Evolutionary conservation across 2,329 filamentous ascomycete species (phyloP), one percentile per base, ranked within the genome.

Genomic region (Penicillium verrucosum): DNA sequence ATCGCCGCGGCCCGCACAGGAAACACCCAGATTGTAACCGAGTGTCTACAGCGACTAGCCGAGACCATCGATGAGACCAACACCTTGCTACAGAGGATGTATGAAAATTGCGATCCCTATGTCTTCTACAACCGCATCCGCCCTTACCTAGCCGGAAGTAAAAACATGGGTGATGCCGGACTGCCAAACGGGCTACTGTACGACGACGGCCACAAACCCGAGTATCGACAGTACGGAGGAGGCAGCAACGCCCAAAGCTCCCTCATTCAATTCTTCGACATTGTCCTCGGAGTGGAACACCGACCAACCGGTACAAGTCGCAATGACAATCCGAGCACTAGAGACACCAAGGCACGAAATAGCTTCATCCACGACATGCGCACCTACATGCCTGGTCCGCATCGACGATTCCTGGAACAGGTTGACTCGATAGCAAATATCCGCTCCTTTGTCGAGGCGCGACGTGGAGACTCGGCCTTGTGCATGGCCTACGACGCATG

Each of bases 281-380:
- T 97, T 48, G 86, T 90, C 1, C 84, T 99, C 2, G 92, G 92
- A 42, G 84, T 99, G 51, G 88, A 94, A 70, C 94, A 99, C 74
- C 86, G 89, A 9, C 92, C 93, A 0, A 97, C 94, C 0, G 93
- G 93, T 38, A 85, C 90, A 64, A 88, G 70, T 57, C 56, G 63
- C 56, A 54, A 64, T 52, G 67, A 65, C 53, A 77, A 78, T 45
- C 74, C 77, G 7, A 44, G 11, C 1, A 23, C 49, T 1, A 53
- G 65, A 6, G 81, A 82, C 42, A 1, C 77, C 80, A 36, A 78
- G 25, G 81, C 85, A 5, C 81, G 83, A 40, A 86, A 96, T 77
- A 95, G 94, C 68, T 99, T 99, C 77, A 93, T 99, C 70, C 86
- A 89, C 69, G 94, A 99, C 63, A 99, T 99, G 94, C 89, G 93